Percentiles rank a stretch among this genome's conserved stretches.
phyloP scores from a whole-genome alignment of 2,329 filamentous ascomycete genomes.

The Stemphylium vesicarium region DNA sequence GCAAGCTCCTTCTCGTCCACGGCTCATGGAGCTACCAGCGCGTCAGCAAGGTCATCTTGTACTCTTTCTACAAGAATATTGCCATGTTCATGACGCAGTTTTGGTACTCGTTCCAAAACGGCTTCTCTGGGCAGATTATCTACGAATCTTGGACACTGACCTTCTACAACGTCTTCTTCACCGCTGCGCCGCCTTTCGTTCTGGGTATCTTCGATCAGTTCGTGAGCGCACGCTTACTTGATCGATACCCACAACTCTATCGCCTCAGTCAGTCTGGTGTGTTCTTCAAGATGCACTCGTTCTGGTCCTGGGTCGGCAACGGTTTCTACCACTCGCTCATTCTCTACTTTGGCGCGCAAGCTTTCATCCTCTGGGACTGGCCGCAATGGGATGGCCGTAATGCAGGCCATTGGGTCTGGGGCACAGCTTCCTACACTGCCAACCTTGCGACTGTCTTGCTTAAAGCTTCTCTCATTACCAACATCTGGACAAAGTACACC shows the following conservation, averaged over 20 bases:
- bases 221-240: conserved; percentile 89
- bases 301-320: conserved; percentile 90
- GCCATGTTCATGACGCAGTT: conserved; percentile 99
- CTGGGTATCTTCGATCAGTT: conserved; percentile 98
- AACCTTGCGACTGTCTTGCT: conserved; percentile 92
- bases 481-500: conserved; percentile 99
- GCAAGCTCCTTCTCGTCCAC: conserved; percentile 92
- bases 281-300: conserved; percentile 93
- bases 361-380: conserved; percentile 83
- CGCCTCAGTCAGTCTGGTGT: conserved; percentile 88
- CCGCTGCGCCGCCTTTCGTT: conserved; percentile 87
- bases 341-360: conserved; percentile 83
- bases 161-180: conserved; percentile 99
- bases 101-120: conserved; percentile 98
- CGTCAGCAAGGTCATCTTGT: conserved; percentile 94
- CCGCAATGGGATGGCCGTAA: conserved; percentile 78
- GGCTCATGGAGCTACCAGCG: conserved; percentile 98
- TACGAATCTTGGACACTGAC: conserved; percentile 99
- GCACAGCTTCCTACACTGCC: conserved; percentile 89
- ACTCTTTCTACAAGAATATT: conserved; percentile 99
- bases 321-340: conserved; percentile 95
- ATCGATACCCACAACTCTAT: conserved; percentile 96
- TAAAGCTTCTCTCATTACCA: conserved; percentile 93
- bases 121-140: conserved; percentile 96
- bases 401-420: conserved; percentile 98